Evolutionary conservation across 164 flowering plant genomes (phyloP).

Genomic region (Vitis riparia): DNA sequence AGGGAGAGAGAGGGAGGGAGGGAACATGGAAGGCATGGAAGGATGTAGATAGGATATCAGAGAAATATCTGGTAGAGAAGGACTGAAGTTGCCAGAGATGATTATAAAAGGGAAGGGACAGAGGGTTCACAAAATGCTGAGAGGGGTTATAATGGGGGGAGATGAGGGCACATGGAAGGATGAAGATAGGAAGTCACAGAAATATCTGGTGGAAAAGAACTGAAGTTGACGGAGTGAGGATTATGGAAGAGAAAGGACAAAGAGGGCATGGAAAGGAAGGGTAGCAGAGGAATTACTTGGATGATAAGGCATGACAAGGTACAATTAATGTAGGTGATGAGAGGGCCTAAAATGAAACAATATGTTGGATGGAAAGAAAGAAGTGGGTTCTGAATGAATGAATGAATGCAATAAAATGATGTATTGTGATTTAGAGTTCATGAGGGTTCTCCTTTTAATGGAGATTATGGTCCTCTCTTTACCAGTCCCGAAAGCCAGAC

Average conservation of each 20-base stretch:
- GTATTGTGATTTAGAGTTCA: slow-evolving; percentile 17
- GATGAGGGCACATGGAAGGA: no score
- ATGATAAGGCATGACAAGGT: slow-evolving; percentile 41
- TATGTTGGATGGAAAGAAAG: slow-evolving; percentile 11
- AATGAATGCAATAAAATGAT: slow-evolving; percentile 35
- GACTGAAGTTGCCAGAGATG: slow-evolving; percentile 84
- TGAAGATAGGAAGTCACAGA: no score
- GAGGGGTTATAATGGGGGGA: no score
- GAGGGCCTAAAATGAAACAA: slow-evolving; percentile 15
- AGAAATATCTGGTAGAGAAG: slow-evolving; percentile 75
- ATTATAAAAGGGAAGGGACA: slow-evolving; percentile 70
- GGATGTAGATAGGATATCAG: slow-evolving; percentile 40
- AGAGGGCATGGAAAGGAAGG: slow-evolving; percentile 52
- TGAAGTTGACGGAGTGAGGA: no score
- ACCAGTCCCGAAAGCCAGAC: slow-evolving; percentile 15
- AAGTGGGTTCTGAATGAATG: slow-evolving; percentile 34
- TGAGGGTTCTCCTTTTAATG: slow-evolving; percentile 18
- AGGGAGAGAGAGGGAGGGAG: slow-evolving; percentile 5
- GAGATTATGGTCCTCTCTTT: slow-evolving; percentile 15
- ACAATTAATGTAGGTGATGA: slow-evolving; percentile 20
- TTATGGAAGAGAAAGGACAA: slow-evolving; percentile 14
- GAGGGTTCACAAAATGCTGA: no score
- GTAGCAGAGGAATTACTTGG: slow-evolving; percentile 55
- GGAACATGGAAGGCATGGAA: slow-evolving; percentile 14
- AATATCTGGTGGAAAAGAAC: no score